Evolutionary conservation across 345 rosid species (phyloP).

Genomic region (Excoecaria agallocha): DNA sequence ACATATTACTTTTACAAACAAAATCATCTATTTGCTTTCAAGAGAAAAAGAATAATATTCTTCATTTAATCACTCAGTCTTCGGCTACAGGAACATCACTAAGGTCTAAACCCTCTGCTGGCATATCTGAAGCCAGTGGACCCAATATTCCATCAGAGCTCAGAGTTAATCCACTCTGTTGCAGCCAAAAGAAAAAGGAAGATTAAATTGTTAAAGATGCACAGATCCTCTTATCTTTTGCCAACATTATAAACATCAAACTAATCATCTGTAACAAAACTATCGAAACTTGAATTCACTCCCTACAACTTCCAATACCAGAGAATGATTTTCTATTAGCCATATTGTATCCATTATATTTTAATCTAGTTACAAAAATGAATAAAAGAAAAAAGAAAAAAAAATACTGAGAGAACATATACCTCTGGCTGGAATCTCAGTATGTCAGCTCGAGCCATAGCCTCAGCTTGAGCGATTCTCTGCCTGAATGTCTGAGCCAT

Average conservation of each 20-base stretch:
- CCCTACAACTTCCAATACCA: no score
- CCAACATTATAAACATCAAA: no score
- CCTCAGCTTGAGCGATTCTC: slow-evolving; percentile 98
- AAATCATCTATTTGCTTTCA: background rate
- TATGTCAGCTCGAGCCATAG: slow-evolving; percentile 99
- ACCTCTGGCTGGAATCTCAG: slow-evolving; percentile 99
- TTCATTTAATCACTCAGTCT: slow-evolving; percentile 13
- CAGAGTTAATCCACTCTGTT: slow-evolving; percentile 77
- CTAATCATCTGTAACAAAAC: no score
- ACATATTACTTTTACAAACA: background rate
- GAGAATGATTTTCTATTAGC: no score
- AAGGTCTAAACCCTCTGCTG: slow-evolving; percentile 77
- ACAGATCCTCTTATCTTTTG: no score
- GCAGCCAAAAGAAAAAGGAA: background rate
- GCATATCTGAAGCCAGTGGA: slow-evolving; percentile 61
- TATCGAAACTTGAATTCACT: no score
- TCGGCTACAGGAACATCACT: slow-evolving; percentile 45
- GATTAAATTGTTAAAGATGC: background rate
- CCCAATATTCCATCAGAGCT: slow-evolving; percentile 81
- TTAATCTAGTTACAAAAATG: no score
- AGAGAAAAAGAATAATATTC: background rate
- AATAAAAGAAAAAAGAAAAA: no score
- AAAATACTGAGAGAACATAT: background rate
- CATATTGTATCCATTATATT: no score
- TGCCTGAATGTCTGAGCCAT: slow-evolving; percentile 98